phyloP scores from a whole-genome alignment of 106 monocot genomes.

The Acorus gramineus region DNA sequence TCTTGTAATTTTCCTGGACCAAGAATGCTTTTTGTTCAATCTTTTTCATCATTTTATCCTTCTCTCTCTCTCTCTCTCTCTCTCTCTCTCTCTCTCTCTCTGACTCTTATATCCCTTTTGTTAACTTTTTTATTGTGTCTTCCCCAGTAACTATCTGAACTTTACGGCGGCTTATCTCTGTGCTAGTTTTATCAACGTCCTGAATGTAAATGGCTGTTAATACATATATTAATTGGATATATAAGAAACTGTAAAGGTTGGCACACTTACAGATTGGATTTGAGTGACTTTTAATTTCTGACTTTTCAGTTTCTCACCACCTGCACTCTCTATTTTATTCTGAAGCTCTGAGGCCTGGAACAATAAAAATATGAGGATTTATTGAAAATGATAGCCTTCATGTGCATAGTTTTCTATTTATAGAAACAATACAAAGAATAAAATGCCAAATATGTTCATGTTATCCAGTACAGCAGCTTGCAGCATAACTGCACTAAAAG shows the following conservation, averaged over 20 bases:
- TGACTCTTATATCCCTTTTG: conserved; percentile 65
- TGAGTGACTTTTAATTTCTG: conserved; percentile 62
- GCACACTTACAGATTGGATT: conserved; percentile 74
- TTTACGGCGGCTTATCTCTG: conserved; percentile 74
- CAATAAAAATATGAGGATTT: background rate
- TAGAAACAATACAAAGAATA: background rate
- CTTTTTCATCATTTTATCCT: conserved; percentile 51
- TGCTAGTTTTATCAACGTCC: conserved; percentile 89
- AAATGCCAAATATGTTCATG: background rate
- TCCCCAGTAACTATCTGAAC: conserved; percentile 60
- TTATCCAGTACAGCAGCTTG: too few species aligned
- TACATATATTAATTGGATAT: background rate
- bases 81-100: conserved; percentile 68
- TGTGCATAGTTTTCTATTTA: too few species aligned
- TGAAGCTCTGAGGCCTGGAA: conserved; percentile 75
- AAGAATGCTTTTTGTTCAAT: conserved; percentile 67
- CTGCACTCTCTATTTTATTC: conserved; percentile 83
- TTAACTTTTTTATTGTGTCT: conserved; percentile 58
- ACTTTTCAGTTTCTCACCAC: conserved; percentile 81
- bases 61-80: conserved; percentile 47
- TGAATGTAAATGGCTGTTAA: conserved; percentile 10
- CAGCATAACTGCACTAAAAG: too few species aligned
- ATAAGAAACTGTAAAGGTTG: background rate
- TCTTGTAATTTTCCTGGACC: conserved; percentile 75
- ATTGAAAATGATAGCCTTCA: too few species aligned